phyloP scores from a whole-genome alignment of 352 stramenopile species.

The Thraustochytrium sp. region DNA sequence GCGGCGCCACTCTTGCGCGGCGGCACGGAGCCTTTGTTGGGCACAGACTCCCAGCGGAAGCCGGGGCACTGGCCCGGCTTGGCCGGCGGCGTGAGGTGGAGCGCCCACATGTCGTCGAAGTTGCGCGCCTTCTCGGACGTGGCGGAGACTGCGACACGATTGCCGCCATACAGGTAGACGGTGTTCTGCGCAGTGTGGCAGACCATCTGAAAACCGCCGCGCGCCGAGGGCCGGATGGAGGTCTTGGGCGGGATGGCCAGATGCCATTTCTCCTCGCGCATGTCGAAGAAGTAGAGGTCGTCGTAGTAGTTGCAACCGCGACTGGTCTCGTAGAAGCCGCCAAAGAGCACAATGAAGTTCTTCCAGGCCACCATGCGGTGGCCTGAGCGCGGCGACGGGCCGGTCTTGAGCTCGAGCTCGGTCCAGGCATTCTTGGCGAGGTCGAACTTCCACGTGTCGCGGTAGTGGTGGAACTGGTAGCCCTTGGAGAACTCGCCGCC shows the following conservation, averaged over 20 bases:
- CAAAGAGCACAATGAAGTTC: constrained; percentile 78
- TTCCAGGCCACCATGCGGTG: constrained; percentile 80
- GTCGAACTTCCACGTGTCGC: constrained; percentile 77
- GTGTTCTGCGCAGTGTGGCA: constrained; percentile 52
- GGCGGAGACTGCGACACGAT: constrained; percentile 66
- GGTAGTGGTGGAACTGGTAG: constrained; percentile 96
- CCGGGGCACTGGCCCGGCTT: constrained; percentile 36
- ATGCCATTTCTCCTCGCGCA: constrained; percentile 72
- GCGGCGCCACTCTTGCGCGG: constrained; percentile 63
- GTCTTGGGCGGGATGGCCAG: constrained; percentile 64
- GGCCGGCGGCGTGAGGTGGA: constrained; percentile 61
- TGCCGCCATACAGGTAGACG: constrained; percentile 75
- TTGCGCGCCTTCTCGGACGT: constrained; percentile 74
- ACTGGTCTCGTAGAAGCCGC: constrained; percentile 76
- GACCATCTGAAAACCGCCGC: constrained; percentile 66
- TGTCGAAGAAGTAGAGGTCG: constrained; percentile 73
- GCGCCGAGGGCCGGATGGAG: constrained; percentile 60
- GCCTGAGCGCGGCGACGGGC: constrained; percentile 69
- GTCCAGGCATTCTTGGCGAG: constrained; percentile 79
- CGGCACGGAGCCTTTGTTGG: constrained; percentile 66
- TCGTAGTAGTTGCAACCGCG: constrained; percentile 68
- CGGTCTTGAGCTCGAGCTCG: constrained; percentile 69
- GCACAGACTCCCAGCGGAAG: constrained; percentile 31
- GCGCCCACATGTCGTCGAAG: constrained; percentile 73
- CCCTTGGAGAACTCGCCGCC: constrained; percentile 90